phyloP scores from a whole-genome alignment of 176 grass and related monocot genomes.

The Microstegium vimineum region DNA sequence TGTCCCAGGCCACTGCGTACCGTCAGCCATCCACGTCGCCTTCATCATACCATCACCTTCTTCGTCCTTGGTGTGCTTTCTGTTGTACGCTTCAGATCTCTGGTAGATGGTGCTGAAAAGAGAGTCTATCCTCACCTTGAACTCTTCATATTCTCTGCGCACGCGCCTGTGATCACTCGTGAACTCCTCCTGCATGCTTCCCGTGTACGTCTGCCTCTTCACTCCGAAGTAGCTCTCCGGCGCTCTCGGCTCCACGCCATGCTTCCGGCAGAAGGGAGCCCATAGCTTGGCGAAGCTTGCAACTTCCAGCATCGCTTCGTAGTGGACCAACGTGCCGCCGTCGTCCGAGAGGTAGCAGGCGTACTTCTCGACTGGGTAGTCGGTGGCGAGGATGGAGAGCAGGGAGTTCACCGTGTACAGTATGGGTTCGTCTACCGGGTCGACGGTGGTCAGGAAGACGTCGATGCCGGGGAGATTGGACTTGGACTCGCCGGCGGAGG shows the following conservation, averaged over 20 bases:
- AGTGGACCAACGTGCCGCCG: slow-evolving; percentile 35
- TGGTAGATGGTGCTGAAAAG: slow-evolving; percentile 24
- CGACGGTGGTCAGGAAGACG: slow-evolving; percentile 47
- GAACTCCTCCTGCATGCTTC: slow-evolving; percentile 8
- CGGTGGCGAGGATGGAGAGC: slow-evolving; percentile 48
- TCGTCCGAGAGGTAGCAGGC: slow-evolving; percentile 53
- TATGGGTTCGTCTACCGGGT: slow-evolving; percentile 38
- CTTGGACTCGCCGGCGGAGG: too few species aligned
- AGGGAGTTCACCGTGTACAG: slow-evolving; percentile 46
- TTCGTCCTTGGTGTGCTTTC: neutral
- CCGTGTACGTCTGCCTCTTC: slow-evolving; percentile 9
- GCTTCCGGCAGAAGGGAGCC: slow-evolving; percentile 46
- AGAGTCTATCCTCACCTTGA: slow-evolving; percentile 43
- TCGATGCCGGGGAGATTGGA: slow-evolving; percentile 34
- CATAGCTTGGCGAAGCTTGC: slow-evolving; percentile 25
- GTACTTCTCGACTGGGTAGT: slow-evolving; percentile 41
- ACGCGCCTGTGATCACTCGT: slow-evolving; percentile 31
- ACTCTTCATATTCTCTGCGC: slow-evolving; percentile 39
- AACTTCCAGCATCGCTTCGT: slow-evolving; percentile 35
- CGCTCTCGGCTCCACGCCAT: slow-evolving; percentile 31
- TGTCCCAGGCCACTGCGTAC: slow-evolving; percentile 40
- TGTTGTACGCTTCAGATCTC: slow-evolving; percentile 30
- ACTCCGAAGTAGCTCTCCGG: slow-evolving; percentile 36
- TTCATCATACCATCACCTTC: neutral
- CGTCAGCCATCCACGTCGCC: slow-evolving; percentile 55